These are phyloP conservation scores for Hibiscus trionum DNA, from an alignment of 345 rosid genomes.

Conservation along the genomic window DNA sequence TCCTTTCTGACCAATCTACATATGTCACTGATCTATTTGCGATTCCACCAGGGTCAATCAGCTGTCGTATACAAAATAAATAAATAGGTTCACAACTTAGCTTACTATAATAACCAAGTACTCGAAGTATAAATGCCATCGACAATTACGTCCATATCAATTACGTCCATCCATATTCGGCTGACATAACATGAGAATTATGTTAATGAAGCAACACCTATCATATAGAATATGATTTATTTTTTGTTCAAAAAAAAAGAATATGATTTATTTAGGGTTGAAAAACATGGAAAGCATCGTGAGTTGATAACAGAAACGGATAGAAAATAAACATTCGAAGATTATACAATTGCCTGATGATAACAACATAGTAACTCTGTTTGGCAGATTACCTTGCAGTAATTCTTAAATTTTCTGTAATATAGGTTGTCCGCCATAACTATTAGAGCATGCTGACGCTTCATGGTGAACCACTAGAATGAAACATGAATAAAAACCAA, in stretches of 20 bases:
- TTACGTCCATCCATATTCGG: slow-evolving; percentile 60
- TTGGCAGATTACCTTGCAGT: slow-evolving; percentile 43
- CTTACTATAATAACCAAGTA: neutral
- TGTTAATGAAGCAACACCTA: neutral
- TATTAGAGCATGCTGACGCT: slow-evolving; percentile 60
- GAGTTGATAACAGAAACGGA: neutral
- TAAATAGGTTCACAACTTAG: neutral
- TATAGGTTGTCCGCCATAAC: slow-evolving; percentile 53
- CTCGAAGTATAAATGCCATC: neutral
- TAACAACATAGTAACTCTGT: neutral
- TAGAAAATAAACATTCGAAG: neutral
- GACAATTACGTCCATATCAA: slow-evolving; percentile 33
- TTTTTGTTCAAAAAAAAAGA: no score
- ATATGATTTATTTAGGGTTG: no score
- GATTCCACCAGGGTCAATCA: slow-evolving; percentile 65
- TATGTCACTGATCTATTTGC: slow-evolving; percentile 71
- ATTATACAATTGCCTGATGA: neutral
- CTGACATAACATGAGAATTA: slow-evolving; percentile 24
- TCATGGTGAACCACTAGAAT: slow-evolving; percentile 65
- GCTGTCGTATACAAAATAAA: slow-evolving; percentile 21
- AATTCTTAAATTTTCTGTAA: slow-evolving; percentile 49
- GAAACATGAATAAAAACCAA: neutral
- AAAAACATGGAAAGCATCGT: neutral
- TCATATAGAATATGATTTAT: neutral
- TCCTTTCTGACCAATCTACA: slow-evolving; percentile 84